phyloP scores from a whole-genome alignment of 306 rosid genomes.

The Vigna mungo region DNA sequence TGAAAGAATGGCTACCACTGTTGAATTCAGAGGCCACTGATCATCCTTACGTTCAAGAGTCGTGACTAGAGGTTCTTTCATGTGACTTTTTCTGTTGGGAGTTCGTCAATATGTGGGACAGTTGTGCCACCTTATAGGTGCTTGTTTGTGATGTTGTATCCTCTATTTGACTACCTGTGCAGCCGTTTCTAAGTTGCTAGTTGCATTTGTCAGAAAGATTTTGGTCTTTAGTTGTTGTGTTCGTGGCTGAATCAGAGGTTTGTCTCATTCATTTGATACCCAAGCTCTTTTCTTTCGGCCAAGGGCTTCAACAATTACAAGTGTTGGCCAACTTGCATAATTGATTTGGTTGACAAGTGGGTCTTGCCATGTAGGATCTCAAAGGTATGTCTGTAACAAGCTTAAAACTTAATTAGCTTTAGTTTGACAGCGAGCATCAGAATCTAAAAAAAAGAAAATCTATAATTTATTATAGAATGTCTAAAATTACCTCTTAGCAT shows the following conservation, averaged over 20 bases:
- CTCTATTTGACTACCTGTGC: background rate
- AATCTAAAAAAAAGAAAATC: no score
- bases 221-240: background rate
- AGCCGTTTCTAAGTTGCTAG: background rate
- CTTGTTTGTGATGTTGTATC: background rate
- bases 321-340: background rate
- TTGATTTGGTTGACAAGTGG: background rate
- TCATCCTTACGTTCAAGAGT: background rate
- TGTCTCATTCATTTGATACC: background rate
- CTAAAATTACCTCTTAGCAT: background rate
- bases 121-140: background rate
- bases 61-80: background rate
- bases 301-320: background rate
- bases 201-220: background rate
- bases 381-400: no score
- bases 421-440: background rate
- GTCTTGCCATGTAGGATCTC: no score
- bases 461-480: background rate
- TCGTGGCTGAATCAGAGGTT: background rate
- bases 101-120: background rate
- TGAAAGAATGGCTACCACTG: background rate
- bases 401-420: no score
- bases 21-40: background rate
- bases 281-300: background rate
- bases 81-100: background rate